phyloP scores from a whole-genome alignment of 2,329 filamentous ascomycete species.

The Fusarium nurragi region DNA sequence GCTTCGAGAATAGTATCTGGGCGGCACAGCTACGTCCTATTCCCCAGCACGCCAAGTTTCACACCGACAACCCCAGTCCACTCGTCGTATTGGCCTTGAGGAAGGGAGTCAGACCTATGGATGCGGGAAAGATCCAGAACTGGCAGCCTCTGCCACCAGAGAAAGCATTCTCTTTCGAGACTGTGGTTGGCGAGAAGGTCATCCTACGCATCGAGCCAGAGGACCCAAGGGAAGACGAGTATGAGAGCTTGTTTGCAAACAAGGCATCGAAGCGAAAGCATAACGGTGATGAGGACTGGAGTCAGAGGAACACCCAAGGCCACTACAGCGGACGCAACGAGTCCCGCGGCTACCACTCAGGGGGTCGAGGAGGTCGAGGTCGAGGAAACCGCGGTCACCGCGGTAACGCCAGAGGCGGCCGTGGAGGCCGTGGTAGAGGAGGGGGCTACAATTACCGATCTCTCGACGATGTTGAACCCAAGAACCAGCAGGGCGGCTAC shows the following conservation, averaged over 20 bases:
- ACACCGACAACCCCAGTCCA: slow-evolving; percentile 82
- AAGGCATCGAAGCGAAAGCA: slow-evolving; percentile 68
- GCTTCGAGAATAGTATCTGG: slow-evolving; percentile 85
- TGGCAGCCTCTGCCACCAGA: slow-evolving; percentile 82
- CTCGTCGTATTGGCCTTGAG: slow-evolving; percentile 84
- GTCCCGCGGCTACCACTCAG: slow-evolving; percentile 55
- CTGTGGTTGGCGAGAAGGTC: slow-evolving; percentile 85
- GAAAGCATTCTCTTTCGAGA: slow-evolving; percentile 80
- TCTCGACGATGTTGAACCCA: slow-evolving; percentile 70
- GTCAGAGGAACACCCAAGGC: slow-evolving; percentile 47
- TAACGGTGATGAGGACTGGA: slow-evolving; percentile 59
- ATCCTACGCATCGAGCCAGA: slow-evolving; percentile 83
- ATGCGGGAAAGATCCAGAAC: slow-evolving; percentile 81
- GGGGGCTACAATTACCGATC: slow-evolving; percentile 69
- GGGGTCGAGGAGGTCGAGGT: slow-evolving; percentile 54
- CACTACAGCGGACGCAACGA: slow-evolving; percentile 53
- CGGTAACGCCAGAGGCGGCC: slow-evolving; percentile 52
- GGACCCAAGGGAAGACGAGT: slow-evolving; percentile 67
- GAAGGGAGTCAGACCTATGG: slow-evolving; percentile 78
- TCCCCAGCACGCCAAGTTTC: slow-evolving; percentile 70
- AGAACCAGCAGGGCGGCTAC: slow-evolving; percentile 56
- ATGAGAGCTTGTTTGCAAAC: slow-evolving; percentile 69
- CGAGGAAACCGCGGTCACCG: slow-evolving; percentile 52
- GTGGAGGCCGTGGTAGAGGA: slow-evolving; percentile 57
- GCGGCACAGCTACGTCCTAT: slow-evolving; percentile 82